Evolutionary conservation across 2,329 filamentous ascomycete genomes (phyloP).

Genomic region (Cladobotryum protrusum): DNA sequence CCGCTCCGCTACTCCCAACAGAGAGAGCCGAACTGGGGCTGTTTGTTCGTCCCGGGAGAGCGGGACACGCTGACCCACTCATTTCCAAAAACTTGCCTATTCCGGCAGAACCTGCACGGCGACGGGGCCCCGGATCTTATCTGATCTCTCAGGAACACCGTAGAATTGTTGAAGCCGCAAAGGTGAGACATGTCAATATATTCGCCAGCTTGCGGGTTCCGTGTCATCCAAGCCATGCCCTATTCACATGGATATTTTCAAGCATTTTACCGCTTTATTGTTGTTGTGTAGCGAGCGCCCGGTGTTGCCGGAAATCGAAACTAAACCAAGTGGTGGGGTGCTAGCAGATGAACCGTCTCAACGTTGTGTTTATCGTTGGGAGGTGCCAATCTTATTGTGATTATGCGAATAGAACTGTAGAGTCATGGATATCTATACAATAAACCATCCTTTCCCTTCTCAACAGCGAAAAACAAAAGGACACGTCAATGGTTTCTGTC

Average conservation of each 20-base stretch:
- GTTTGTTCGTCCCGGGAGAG: background rate
- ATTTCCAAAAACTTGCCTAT: conserved; percentile 11
- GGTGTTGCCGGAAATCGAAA: background rate
- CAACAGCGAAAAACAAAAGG: too few relatives aligned
- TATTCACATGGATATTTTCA: too few relatives aligned
- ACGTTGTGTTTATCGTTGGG: too few relatives aligned
- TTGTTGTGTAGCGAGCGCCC: background rate
- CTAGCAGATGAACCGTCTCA: background rate
- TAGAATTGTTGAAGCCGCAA: background rate
- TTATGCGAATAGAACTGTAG: too few relatives aligned
- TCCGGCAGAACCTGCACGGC: conserved; percentile 7
- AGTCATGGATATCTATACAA: too few relatives aligned
- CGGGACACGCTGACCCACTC: conserved; percentile 5
- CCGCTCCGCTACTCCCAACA: too few relatives aligned
- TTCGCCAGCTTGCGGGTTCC: too few relatives aligned
- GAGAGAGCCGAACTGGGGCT: background rate
- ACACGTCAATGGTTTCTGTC: too few relatives aligned
- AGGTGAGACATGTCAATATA: too few relatives aligned
- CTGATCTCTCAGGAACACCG: conserved; percentile 2
- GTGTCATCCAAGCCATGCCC: too few relatives aligned
- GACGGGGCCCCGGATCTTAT: conserved; percentile 7
- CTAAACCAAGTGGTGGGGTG: background rate
- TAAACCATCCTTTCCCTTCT: too few relatives aligned
- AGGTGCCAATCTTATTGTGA: too few relatives aligned
- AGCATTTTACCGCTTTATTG: background rate